Conservation (phyloP, 2,329 filamentous ascomycete species). For the Botrytis squamosa region DNA sequence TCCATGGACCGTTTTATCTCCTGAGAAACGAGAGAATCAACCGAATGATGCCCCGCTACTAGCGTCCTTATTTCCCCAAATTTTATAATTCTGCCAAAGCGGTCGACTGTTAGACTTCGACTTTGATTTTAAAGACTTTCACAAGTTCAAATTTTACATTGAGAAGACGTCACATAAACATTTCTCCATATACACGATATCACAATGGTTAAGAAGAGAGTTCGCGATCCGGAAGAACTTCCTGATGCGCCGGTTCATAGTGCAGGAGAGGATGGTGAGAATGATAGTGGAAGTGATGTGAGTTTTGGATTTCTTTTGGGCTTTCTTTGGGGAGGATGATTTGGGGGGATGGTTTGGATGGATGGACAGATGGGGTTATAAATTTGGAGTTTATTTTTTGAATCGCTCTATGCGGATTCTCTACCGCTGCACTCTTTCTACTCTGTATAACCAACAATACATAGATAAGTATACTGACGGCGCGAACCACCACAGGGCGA, state of each 20-base stretch:
- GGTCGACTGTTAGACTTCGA: not conserved
- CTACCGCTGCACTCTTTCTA: slow-evolving; percentile 9
- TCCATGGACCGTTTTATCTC: not conserved
- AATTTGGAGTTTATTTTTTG: too few species aligned
- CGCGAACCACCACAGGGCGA: slow-evolving; percentile 64
- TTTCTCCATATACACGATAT: not conserved
- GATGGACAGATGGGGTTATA: not conserved
- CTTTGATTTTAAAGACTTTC: not conserved
- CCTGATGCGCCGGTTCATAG: slow-evolving; percentile 34
- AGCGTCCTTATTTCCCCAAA: not conserved
- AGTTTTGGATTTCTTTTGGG: not conserved
- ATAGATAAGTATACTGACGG: slow-evolving; percentile 3
- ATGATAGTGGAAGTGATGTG: slow-evolving; percentile 38
- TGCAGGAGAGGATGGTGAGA: slow-evolving; percentile 33
- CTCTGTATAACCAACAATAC: too few species aligned
- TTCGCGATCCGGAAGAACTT: slow-evolving; percentile 38
- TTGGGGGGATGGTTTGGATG: too few species aligned
- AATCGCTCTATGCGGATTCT: not conserved
- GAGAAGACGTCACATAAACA: not conserved
- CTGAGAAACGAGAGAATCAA: not conserved
- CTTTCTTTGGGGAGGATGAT: too few species aligned
- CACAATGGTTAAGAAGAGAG: slow-evolving; percentile 41
- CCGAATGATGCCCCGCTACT: slow-evolving; percentile 7
- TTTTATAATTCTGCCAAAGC: slow-evolving; percentile 12
- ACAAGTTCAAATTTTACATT: not conserved